These are phyloP conservation scores for Miscanthus lutarioriparius DNA, from an alignment of 176 grass and related monocot genomes.

Conservation along the genomic window DNA sequence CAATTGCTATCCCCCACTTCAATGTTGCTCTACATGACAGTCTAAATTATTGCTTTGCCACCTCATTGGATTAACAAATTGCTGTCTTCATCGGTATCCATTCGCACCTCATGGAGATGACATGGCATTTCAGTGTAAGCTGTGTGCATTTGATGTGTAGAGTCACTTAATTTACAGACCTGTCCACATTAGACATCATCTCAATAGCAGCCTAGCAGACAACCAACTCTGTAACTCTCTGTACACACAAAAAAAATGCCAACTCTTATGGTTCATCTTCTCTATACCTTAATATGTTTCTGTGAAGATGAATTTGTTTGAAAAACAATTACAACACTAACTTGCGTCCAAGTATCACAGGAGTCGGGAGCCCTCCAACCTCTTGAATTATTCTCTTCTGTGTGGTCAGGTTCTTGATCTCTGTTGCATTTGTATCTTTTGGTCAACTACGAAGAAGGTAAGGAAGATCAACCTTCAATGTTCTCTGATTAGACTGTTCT, in stretches of 20 bases:
- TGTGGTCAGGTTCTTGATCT: conserved; percentile 35
- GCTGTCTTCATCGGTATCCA: too few relatives aligned
- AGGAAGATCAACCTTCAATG: neutral
- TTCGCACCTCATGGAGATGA: too few relatives aligned
- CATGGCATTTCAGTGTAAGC: too few relatives aligned
- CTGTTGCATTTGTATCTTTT: conserved; percentile 7
- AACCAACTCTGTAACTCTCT: too few relatives aligned
- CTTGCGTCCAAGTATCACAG: conserved; percentile 25
- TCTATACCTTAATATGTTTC: conserved; percentile 34
- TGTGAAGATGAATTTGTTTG: conserved; percentile 25
- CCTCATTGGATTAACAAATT: too few relatives aligned
- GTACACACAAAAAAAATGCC: neutral
- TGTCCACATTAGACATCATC: too few relatives aligned
- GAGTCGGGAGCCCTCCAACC: neutral
- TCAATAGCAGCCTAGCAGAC: too few relatives aligned
- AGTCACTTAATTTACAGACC: too few relatives aligned
- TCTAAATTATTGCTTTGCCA: too few relatives aligned
- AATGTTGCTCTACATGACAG: too few relatives aligned
- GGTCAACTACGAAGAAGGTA: neutral
- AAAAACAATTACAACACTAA: neutral
- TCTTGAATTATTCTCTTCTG: conserved; percentile 53
- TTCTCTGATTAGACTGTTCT: neutral
- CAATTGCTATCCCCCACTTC: too few relatives aligned
- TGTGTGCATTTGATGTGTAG: too few relatives aligned
- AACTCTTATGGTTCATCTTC: neutral